phyloP scores from a whole-genome alignment of 352 stramenopile genomes.

The Pythium phragmiticola region DNA sequence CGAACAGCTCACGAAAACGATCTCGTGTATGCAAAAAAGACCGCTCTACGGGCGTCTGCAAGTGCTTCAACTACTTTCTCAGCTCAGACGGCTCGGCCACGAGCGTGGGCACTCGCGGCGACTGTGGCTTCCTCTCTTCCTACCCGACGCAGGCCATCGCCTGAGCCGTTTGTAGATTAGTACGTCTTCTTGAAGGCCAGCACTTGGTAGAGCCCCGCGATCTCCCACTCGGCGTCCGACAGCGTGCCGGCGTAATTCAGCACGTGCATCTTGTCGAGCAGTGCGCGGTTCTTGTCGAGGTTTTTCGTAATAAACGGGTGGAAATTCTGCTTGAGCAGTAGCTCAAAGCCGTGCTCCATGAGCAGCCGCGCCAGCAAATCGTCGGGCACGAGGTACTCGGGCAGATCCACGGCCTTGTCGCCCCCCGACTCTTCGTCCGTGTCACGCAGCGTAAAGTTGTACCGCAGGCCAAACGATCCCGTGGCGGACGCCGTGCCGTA shows the following conservation, averaged over 20 bases:
- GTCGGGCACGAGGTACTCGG: slow-evolving; percentile 90
- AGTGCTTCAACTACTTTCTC: slow-evolving; percentile 74
- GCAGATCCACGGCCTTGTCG: slow-evolving; percentile 82
- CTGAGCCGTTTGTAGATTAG: slow-evolving; percentile 26
- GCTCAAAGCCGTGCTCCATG: slow-evolving; percentile 75
- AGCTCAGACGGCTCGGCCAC: slow-evolving; percentile 71
- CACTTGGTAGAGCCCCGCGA: slow-evolving; percentile 83
- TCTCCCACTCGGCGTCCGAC: slow-evolving; percentile 86
- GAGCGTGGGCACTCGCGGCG: slow-evolving; percentile 71
- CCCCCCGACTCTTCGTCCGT: slow-evolving; percentile 57
- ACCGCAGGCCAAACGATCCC: slow-evolving; percentile 82
- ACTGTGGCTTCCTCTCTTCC: slow-evolving; percentile 88
- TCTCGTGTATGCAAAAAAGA: slow-evolving; percentile 31
- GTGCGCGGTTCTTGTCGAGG: slow-evolving; percentile 61
- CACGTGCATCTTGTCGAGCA: slow-evolving; percentile 88
- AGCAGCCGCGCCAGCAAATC: slow-evolving; percentile 67
- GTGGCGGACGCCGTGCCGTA: slow-evolving; percentile 31
- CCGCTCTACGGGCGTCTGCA: slow-evolving; percentile 55
- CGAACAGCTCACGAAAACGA: too few species aligned
- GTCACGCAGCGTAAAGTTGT: slow-evolving; percentile 91
- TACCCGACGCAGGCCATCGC: slow-evolving; percentile 47
- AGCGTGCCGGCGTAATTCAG: slow-evolving; percentile 83
- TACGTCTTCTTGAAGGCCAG: slow-evolving; percentile 86
- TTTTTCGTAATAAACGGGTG: slow-evolving; percentile 79
- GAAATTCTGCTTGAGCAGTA: slow-evolving; percentile 82